A percentile compares a stretch with the other conserved stretches of the same genome.
Evolutionary conservation across 2,329 filamentous ascomycete species (phyloP).

Genomic region (Chrysosporium keratinophilum): DNA sequence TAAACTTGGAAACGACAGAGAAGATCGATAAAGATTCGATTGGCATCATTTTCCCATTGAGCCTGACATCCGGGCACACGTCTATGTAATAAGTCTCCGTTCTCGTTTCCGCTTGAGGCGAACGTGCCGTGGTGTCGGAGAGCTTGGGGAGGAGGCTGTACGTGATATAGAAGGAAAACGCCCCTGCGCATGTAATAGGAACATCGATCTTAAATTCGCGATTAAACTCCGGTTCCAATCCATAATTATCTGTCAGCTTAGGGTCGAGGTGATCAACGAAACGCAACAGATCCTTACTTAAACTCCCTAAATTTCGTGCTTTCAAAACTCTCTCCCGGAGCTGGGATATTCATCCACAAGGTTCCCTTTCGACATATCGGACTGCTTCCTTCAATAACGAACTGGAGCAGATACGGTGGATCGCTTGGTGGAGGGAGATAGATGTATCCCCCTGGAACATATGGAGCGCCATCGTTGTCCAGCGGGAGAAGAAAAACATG

Average conservation of each 20-base stretch:
- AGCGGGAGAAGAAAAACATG: slow-evolving; percentile 75
- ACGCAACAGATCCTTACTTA: slow-evolving; percentile 52
- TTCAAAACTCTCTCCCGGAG: slow-evolving; percentile 62
- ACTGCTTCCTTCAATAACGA: slow-evolving; percentile 87
- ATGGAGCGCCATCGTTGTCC: slow-evolving; percentile 84
- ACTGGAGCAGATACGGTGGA: slow-evolving; percentile 67
- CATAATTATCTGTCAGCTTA: slow-evolving; percentile 29
- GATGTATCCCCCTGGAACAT: slow-evolving; percentile 81
- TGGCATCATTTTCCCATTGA: slow-evolving; percentile 65
- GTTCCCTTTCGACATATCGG: slow-evolving; percentile 92
- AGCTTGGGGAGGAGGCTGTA: slow-evolving; percentile 79
- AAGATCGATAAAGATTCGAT: slow-evolving; percentile 83
- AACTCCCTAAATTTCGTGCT: slow-evolving; percentile 74
- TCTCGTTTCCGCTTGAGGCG: slow-evolving; percentile 32
- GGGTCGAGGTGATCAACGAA: neutral
- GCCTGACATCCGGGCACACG: slow-evolving; percentile 68
- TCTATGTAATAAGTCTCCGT: slow-evolving; percentile 86
- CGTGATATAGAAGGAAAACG: slow-evolving; percentile 89
- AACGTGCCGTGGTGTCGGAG: slow-evolving; percentile 44
- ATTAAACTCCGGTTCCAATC: slow-evolving; percentile 86
- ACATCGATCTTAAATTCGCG: slow-evolving; percentile 82
- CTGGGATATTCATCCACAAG: slow-evolving; percentile 91
- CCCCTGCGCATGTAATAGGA: slow-evolving; percentile 69
- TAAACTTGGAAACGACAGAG: slow-evolving; percentile 93
- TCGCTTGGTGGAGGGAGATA: slow-evolving; percentile 71